phyloP scores from a whole-genome alignment of 306 rosid species.

The Rosa chinensis region DNA sequence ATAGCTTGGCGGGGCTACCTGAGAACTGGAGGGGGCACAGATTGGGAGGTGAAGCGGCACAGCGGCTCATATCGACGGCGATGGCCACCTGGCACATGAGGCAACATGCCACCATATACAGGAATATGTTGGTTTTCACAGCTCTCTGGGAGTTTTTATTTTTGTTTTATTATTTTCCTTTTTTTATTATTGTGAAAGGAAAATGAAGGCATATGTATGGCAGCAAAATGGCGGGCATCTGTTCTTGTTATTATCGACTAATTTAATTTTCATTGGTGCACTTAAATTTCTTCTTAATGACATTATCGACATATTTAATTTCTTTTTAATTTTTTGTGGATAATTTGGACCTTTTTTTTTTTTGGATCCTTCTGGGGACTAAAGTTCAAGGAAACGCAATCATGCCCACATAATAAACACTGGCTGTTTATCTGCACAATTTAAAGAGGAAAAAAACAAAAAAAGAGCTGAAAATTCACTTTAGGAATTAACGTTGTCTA shows the following conservation, averaged over 20 bases:
- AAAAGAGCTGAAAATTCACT: not conserved
- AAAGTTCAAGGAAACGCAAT: not conserved
- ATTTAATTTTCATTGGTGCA: too few relatives aligned
- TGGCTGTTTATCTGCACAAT: not conserved
- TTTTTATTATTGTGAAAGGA: constrained; percentile 8
- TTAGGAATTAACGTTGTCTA: not conserved
- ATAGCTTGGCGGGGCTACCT: constrained; percentile 28
- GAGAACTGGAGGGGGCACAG: constrained; percentile 37
- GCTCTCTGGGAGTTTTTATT: not conserved
- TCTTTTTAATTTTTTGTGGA: not conserved
- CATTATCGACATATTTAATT: not conserved
- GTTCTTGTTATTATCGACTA: not conserved
- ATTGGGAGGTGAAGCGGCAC: constrained; percentile 30
- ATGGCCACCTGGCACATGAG: constrained; percentile 57
- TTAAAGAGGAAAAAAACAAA: not conserved
- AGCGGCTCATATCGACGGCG: constrained; percentile 53
- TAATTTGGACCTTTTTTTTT: not conserved
- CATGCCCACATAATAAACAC: not conserved
- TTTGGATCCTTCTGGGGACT: not conserved
- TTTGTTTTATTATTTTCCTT: not conserved
- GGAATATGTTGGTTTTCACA: not conserved
- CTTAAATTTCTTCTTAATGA: not conserved
- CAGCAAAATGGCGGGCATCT: constrained; percentile 25
- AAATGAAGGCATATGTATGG: constrained; percentile 25
- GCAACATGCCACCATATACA: constrained; percentile 55